Evolutionary conservation across 805 yeast species (phyloP).

Genomic region (Hanseniaspora guilliermondii): DNA sequence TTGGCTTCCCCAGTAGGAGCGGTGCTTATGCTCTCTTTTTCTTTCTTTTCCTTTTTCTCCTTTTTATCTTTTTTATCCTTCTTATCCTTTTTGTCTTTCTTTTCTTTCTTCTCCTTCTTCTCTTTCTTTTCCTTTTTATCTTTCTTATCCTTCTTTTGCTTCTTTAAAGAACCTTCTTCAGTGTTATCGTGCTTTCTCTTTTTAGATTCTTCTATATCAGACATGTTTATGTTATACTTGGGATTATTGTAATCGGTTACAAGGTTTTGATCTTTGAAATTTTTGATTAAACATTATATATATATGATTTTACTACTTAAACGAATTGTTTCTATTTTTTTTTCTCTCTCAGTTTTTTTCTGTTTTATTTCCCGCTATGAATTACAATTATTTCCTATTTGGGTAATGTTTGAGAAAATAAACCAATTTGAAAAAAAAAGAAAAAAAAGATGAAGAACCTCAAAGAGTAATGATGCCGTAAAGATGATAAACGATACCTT

Average conservation of each 20-base stretch:
- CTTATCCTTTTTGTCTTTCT: slow-evolving; percentile 24
- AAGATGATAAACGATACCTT: too few relatives aligned
- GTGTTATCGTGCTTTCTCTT: slow-evolving; percentile 30
- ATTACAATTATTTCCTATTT: too few relatives aligned
- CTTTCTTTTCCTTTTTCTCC: slow-evolving; percentile 29
- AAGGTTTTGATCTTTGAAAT: background rate
- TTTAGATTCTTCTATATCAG: slow-evolving; percentile 29
- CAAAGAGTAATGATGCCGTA: too few relatives aligned
- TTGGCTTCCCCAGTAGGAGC: slow-evolving; percentile 11
- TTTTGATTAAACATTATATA: too few relatives aligned
- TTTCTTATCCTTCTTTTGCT: slow-evolving; percentile 28
- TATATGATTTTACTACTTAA: too few relatives aligned
- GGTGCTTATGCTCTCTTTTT: slow-evolving; percentile 22
- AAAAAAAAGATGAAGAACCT: too few relatives aligned
- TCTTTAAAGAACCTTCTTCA: slow-evolving; percentile 21
- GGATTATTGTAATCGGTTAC: background rate
- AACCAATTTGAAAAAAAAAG: too few relatives aligned
- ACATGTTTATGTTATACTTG: slow-evolving; percentile 17
- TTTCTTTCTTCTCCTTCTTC: slow-evolving; percentile 25
- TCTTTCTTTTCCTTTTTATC: slow-evolving; percentile 25
- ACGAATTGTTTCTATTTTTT: too few relatives aligned
- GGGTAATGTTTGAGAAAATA: too few relatives aligned
- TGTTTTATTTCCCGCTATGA: too few relatives aligned
- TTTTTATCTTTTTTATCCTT: slow-evolving; percentile 23
- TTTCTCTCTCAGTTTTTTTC: too few relatives aligned